Evolutionary conservation across 371 early-diverging fungal species (phyloP).

Genomic region (Astathelohania contejeani): DNA sequence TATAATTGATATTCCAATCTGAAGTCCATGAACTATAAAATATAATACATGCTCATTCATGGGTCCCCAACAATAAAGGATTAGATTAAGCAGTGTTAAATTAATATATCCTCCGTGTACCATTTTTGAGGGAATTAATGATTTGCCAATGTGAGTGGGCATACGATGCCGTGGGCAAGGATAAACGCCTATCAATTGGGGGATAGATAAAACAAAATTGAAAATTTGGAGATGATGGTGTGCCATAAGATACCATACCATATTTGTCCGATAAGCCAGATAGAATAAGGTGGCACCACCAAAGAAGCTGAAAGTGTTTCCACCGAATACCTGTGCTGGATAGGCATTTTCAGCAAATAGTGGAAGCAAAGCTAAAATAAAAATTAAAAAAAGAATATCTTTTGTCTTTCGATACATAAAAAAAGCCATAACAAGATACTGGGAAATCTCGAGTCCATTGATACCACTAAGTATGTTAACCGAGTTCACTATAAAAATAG

Average conservation of each 20-base stretch:
- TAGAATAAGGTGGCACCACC: conserved; percentile 86
- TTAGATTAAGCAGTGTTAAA: conserved; percentile 70
- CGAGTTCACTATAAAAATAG: conserved; percentile 79
- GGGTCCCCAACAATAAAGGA: conserved; percentile 61
- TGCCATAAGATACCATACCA: conserved; percentile 70
- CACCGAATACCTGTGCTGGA: conserved; percentile 79
- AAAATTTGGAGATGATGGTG: conserved; percentile 82
- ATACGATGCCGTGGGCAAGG: conserved; percentile 90
- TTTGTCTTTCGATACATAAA: conserved; percentile 64
- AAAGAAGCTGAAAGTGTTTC: conserved; percentile 87
- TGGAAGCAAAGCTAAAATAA: background rate
- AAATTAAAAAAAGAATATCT: conserved; percentile 17
- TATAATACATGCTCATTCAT: conserved; percentile 59
- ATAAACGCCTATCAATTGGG: conserved; percentile 75
- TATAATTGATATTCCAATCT: no score
- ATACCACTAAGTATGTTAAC: conserved; percentile 92
- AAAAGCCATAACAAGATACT: conserved; percentile 67
- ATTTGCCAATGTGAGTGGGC: conserved; percentile 53
- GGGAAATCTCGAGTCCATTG: conserved; percentile 86
- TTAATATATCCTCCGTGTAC: conserved; percentile 54
- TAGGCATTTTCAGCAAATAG: conserved; percentile 53
- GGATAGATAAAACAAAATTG: conserved; percentile 77
- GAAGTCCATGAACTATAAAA: conserved; percentile 55
- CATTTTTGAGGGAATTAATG: background rate
- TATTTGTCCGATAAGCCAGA: conserved; percentile 75